A percentile compares a stretch with the other conserved stretches of the same genome.
Evolutionary conservation across 768 basidiomycete genomes (phyloP).

Genomic region (Leccinum subtestaceum): DNA sequence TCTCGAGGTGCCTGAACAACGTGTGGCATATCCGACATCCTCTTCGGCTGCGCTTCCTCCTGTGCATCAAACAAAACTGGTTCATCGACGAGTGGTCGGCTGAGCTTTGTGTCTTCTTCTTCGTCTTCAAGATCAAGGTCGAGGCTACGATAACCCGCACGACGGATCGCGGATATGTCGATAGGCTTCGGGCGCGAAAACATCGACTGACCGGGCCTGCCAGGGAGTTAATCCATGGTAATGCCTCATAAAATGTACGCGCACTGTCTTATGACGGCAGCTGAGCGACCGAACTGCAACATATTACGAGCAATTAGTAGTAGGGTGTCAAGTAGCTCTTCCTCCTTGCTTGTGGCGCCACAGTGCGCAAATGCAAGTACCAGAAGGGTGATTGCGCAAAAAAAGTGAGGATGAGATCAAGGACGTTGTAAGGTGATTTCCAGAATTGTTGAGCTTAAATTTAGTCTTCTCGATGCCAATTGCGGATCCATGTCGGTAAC

Average conservation of each 20-base stretch:
- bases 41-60: constrained; percentile 30
- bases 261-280: constrained; percentile 45
- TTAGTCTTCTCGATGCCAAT: constrained; percentile 3
- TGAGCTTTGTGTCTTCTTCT: constrained; percentile 53
- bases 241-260: constrained; percentile 29
- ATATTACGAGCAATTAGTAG: constrained; percentile 90
- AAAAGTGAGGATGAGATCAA: constrained; percentile 86
- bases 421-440: constrained; percentile 68
- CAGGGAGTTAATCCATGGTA: constrained; percentile 8
- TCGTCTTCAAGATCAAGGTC: constrained; percentile 73
- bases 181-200: constrained; percentile 85
- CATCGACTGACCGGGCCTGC: constrained; percentile 84
- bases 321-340: constrained; percentile 91
- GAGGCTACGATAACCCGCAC: constrained; percentile 57
- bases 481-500: neutral
- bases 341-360: constrained; percentile 79
- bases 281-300: constrained; percentile 88
- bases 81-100: constrained; percentile 56
- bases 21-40: constrained; percentile 56
- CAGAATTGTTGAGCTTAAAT: constrained; percentile 76
- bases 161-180: constrained; percentile 68
- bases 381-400: constrained; percentile 87
- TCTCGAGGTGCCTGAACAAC: constrained; percentile 53
- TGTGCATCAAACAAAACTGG: constrained; percentile 63
- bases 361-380: constrained; percentile 88